These are phyloP conservation scores for Cinnamomum micranthum DNA, from an alignment of 164 flowering plant species.

Conservation along the genomic window DNA sequence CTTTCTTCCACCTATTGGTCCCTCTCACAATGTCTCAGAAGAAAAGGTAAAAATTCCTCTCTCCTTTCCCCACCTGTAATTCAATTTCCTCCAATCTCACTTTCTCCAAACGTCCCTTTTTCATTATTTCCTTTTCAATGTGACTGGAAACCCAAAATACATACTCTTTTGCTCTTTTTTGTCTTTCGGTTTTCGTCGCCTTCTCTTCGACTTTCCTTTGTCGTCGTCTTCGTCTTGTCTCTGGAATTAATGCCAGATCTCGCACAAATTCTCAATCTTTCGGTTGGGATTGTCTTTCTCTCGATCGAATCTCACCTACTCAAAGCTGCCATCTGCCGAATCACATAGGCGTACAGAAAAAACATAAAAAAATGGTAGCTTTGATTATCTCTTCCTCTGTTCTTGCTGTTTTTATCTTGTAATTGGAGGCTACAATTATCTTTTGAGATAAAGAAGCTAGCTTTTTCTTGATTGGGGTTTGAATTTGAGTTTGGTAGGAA, in stretches of 20 bases:
- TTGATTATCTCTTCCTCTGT: conserved; percentile 1
- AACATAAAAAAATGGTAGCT: neutral
- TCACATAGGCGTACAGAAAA: neutral
- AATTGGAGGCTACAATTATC: neutral
- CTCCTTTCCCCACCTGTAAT: neutral
- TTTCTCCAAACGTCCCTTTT: neutral
- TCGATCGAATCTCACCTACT: conserved; percentile 1
- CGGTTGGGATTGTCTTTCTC: conserved; percentile 8
- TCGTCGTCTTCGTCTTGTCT: conserved; percentile 10
- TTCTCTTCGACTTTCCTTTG: conserved; percentile 4
- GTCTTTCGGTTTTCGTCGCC: conserved; percentile 14
- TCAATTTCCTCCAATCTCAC: neutral
- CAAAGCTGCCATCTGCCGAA: neutral
- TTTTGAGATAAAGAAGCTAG: neutral
- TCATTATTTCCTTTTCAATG: neutral
- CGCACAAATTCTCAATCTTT: neutral
- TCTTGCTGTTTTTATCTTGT: neutral
- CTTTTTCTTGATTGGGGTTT: neutral
- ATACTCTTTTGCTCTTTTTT: neutral
- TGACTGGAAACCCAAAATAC: neutral
- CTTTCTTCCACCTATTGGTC: neutral
- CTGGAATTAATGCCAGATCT: conserved; percentile 4
- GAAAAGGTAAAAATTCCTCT: neutral
- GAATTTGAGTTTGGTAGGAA: too few species aligned
- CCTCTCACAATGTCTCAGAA: neutral